Evolutionary conservation across 352 stramenopile species (phyloP).

Genomic region (Phytophthora constricta): DNA sequence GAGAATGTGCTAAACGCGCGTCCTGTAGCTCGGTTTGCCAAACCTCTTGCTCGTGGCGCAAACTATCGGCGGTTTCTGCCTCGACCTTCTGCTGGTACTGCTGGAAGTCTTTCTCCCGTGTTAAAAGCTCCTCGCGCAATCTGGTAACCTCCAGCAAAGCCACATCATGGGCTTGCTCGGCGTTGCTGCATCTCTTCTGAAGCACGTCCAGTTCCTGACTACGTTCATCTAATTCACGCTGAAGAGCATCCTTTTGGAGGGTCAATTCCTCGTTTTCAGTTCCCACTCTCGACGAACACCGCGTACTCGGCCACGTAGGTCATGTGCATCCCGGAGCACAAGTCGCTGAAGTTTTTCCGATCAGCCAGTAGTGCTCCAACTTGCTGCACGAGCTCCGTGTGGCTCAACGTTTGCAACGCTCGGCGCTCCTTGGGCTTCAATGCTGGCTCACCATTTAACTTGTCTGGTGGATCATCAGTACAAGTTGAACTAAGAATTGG

Average conservation of each 20-base stretch:
- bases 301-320: slow-evolving; percentile 45
- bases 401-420: slow-evolving; percentile 35
- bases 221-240: slow-evolving; percentile 34
- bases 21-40: slow-evolving; percentile 70
- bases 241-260: slow-evolving; percentile 39
- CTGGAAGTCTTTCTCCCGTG: slow-evolving; percentile 37
- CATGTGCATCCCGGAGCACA: slow-evolving; percentile 49
- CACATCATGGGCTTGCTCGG: slow-evolving; percentile 36
- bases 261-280: slow-evolving; percentile 49
- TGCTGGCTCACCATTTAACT: slow-evolving; percentile 1
- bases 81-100: slow-evolving; percentile 43
- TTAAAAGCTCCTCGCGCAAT: slow-evolving; percentile 49
- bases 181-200: slow-evolving; percentile 32
- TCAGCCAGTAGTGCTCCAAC: slow-evolving; percentile 46
- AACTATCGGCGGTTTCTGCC: slow-evolving; percentile 32
- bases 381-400: slow-evolving; percentile 53
- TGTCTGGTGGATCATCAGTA: slow-evolving; percentile 4
- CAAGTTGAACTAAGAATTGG: not conserved
- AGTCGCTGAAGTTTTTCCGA: slow-evolving; percentile 48
- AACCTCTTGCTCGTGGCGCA: slow-evolving; percentile 60
- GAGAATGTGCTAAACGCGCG: slow-evolving; percentile 50
- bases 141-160: slow-evolving; percentile 45
- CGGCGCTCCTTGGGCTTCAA: slow-evolving; percentile 17
- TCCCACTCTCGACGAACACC: slow-evolving; percentile 56
- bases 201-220: slow-evolving; percentile 8